These are phyloP conservation scores for Austroboletus festivus DNA, from an alignment of 768 basidiomycete genomes.

Conservation along the genomic window DNA sequence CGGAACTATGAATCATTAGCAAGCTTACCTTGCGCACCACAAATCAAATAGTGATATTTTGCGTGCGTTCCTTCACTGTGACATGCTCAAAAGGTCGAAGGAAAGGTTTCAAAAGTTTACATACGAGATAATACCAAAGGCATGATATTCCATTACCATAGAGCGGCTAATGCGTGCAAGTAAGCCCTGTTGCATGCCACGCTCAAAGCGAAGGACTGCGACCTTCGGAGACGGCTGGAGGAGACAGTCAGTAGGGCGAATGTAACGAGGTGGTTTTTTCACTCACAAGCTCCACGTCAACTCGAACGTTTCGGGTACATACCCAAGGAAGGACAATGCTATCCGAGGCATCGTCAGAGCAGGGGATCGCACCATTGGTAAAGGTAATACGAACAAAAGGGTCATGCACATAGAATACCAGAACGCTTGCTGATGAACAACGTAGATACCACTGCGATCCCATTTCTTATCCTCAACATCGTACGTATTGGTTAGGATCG, in stretches of 20 bases:
- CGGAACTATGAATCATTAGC: not conserved
- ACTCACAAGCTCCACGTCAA: constrained; percentile 73
- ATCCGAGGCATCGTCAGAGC: constrained; percentile 5
- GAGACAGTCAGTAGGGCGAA: constrained; percentile 7
- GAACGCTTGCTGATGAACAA: constrained; percentile 70
- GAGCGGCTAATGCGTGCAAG: constrained; percentile 71
- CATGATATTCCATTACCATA: constrained; percentile 77
- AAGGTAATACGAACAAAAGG: constrained; percentile 49
- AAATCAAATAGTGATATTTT: constrained; percentile 77
- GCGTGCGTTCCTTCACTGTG: constrained; percentile 67
- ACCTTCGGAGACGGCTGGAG: constrained; percentile 73
- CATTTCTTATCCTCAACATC: constrained; percentile 53
- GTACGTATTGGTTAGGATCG: constrained; percentile 64
- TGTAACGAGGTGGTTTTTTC: not conserved
- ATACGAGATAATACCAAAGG: constrained; percentile 76
- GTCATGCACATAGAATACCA: constrained; percentile 78
- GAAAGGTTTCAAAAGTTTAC: constrained; percentile 18
- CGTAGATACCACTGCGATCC: constrained; percentile 49
- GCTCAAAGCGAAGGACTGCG: constrained; percentile 72
- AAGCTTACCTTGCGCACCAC: constrained; percentile 62
- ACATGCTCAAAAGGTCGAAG: constrained; percentile 10
- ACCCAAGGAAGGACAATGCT: constrained; percentile 76
- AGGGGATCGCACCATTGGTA: not conserved
- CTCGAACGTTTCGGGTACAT: constrained; percentile 66
- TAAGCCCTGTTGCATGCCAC: constrained; percentile 83